phyloP scores from a whole-genome alignment of 1,139 yeast genomes.

The Blastobotrys raffinosifermentans region DNA sequence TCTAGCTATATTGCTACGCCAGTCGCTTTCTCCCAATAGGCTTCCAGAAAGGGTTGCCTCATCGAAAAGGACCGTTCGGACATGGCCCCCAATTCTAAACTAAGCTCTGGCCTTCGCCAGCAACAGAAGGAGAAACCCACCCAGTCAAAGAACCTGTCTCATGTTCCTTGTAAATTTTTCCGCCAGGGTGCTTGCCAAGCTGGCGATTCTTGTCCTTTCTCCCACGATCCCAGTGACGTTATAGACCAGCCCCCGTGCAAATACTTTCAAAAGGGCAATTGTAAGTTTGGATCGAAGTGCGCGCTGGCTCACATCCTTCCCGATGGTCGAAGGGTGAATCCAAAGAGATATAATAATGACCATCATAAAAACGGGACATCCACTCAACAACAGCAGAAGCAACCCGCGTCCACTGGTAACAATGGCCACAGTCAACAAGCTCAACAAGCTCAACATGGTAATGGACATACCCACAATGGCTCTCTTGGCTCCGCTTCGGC shows the following conservation, averaged over 20 bases:
- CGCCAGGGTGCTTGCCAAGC: slow-evolving; percentile 93
- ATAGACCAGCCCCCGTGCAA: slow-evolving; percentile 77
- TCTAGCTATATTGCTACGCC: too few species aligned
- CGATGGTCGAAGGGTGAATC: slow-evolving; percentile 77
- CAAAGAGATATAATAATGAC: slow-evolving; percentile 24
- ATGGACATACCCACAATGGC: too few species aligned
- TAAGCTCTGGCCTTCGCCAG: slow-evolving; percentile 3
- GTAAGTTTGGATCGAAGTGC: slow-evolving; percentile 89
- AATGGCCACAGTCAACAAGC: too few species aligned
- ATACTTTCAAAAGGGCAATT: slow-evolving; percentile 89
- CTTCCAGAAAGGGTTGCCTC: too few species aligned
- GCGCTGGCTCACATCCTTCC: slow-evolving; percentile 88
- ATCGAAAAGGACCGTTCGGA: neutral
- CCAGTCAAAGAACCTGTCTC: slow-evolving; percentile 49
- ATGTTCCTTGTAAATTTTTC: slow-evolving; percentile 93
- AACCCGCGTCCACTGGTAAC: neutral
- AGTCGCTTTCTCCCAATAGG: too few species aligned
- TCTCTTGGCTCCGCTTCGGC: too few species aligned
- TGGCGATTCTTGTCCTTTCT: slow-evolving; percentile 84
- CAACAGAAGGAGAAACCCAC: slow-evolving; percentile 4
- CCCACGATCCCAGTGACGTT: slow-evolving; percentile 63
- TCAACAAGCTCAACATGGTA: too few species aligned
- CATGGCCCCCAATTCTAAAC: neutral
- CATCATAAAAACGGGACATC: slow-evolving; percentile 1
- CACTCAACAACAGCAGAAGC: slow-evolving; percentile 1